A percentile compares a stretch with the other conserved stretches of the same genome.
phyloP scores from a whole-genome alignment of 148 eudicot species.

The Cornus florida region DNA sequence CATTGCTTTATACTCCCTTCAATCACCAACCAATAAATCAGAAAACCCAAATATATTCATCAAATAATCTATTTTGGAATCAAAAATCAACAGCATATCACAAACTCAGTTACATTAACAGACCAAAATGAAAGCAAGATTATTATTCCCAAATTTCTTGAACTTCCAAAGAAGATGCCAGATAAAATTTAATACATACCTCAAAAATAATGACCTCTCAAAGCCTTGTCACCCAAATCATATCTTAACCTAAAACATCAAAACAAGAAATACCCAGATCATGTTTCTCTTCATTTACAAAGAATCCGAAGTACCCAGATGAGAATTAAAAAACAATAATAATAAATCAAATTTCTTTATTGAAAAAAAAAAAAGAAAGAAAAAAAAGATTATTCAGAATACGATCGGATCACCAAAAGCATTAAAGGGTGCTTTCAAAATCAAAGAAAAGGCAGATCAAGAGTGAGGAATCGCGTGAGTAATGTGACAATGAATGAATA shows the following conservation, averaged over 20 bases:
- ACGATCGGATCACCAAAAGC: background rate
- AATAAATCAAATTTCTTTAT: background rate
- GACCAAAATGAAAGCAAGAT: background rate
- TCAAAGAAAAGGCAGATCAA: background rate
- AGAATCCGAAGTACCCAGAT: background rate
- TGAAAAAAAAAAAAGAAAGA: background rate
- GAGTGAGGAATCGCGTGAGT: background rate
- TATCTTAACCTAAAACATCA: background rate
- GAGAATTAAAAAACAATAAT: too few species aligned
- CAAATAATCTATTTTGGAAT: background rate
- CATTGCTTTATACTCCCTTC: conserved; percentile 10
- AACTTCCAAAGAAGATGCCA: background rate
- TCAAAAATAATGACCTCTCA: background rate
- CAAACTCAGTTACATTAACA: background rate
- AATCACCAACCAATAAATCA: background rate
- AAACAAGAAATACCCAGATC: conserved; percentile 19
- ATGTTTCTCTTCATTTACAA: background rate
- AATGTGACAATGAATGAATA: background rate
- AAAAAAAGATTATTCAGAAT: background rate
- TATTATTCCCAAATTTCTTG: background rate
- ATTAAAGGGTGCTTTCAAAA: background rate
- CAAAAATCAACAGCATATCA: background rate
- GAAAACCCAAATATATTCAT: background rate
- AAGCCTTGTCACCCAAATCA: background rate
- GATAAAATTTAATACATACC: background rate